Evolutionary conservation across 192 early-diverging fungal genomes (phyloP).

Genomic region (Podila horticola): DNA sequence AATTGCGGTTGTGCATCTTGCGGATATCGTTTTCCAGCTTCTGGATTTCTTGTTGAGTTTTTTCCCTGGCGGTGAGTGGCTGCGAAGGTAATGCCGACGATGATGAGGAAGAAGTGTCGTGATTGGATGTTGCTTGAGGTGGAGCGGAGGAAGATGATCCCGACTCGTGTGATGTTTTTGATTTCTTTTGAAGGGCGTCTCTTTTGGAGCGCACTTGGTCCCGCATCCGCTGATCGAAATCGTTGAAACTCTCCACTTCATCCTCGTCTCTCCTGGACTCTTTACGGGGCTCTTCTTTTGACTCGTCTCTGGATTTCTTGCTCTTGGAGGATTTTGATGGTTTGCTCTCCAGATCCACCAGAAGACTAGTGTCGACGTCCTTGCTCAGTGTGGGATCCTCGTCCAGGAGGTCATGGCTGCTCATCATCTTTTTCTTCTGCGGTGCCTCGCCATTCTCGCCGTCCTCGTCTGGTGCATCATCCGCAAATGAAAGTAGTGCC

Average conservation of each 20-base stretch:
- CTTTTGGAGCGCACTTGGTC: slow-evolving; percentile 44
- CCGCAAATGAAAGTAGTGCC: slow-evolving; percentile 90
- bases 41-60: slow-evolving; percentile 65
- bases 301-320: not conserved
- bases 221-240: slow-evolving; percentile 57
- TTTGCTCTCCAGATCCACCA: slow-evolving; percentile 1
- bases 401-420: slow-evolving; percentile 81
- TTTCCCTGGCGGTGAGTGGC: slow-evolving; percentile 23
- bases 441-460: slow-evolving; percentile 52
- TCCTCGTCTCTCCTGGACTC: slow-evolving; percentile 19
- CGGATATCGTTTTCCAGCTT: slow-evolving; percentile 75
- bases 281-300: slow-evolving; percentile 1
- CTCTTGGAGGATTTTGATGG: slow-evolving; percentile 9
- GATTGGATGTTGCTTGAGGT: slow-evolving; percentile 9
- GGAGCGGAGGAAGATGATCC: not conserved
- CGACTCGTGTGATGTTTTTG: slow-evolving; percentile 33
- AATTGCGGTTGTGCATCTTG: slow-evolving; percentile 58
- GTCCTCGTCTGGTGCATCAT: slow-evolving; percentile 76
- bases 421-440: slow-evolving; percentile 61
- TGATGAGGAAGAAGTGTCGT: not conserved
- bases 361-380: slow-evolving; percentile 15
- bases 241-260: slow-evolving; percentile 26
- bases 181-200: slow-evolving; percentile 14
- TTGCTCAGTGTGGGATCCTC: slow-evolving; percentile 54
- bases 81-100: not conserved